Evolutionary conservation across 441 rosid genomes (phyloP), one percentile per base, ranked within the genome.

Genomic region (Iberis amara): DNA sequence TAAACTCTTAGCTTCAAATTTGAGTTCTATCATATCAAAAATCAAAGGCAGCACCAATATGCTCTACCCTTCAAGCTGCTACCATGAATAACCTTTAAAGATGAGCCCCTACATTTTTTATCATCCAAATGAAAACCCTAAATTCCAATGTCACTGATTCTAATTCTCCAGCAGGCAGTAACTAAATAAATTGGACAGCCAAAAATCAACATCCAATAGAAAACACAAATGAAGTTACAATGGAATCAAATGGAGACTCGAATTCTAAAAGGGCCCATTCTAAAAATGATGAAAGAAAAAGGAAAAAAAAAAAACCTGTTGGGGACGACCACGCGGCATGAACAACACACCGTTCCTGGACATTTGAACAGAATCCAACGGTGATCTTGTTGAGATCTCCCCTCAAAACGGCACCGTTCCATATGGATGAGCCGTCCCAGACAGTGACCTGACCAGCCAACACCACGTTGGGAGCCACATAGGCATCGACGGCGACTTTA

Each of bases 311-410:
- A 31, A 40, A 74, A 89, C 99, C 97, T 67, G 99, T 92, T 12
- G 96, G 99, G 26, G 95, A 92, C 27, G 87, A 76, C 99, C 96
- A 92, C 35, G 99, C 92, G 30, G 99, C 99, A 65, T 92, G 99
- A 59, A 92, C 57, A 41, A 92, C 99, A 57, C 88, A 82, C 18
- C 92, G 80, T 72, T 92, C 97, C 73, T 89, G 99, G 8, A 92
- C 90, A 57, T 92, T 92, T 41, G 97, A 81, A 73, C 88, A 81
- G 75, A 89, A 92, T 1, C 97, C 97, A 31, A 92, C 73, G 4
- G 83, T 81, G 71, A 89, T 89, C 75, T 81, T 89, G 43, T 92
- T 89, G 55, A 89, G 97, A 81, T 92, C 99, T 57, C 97, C 97
- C 3, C 97, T 85, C 9, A 92, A 81, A 52, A 92, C 92, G 39